Conservation (phyloP, 768 basidiomycete genomes). For the Tricholoma furcatifolium region DNA sequence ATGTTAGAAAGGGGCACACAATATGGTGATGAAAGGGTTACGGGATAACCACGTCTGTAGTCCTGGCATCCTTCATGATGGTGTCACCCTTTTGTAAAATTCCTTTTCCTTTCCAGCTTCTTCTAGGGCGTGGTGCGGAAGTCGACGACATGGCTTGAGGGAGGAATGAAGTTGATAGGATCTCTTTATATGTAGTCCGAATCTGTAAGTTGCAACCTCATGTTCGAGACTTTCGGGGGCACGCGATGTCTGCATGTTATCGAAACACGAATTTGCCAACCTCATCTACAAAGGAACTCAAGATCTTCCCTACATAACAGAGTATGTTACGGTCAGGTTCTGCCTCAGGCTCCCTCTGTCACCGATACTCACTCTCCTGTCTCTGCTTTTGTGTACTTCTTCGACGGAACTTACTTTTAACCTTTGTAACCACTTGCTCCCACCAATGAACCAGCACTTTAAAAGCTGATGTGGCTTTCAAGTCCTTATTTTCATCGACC, state of each 20-base stretch:
- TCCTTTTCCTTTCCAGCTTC: constrained; percentile 4
- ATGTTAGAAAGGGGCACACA: neutral
- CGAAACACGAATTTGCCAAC: neutral
- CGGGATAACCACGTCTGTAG: constrained; percentile 8
- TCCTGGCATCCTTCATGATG: constrained; percentile 4
- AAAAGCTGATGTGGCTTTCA: constrained; percentile 13
- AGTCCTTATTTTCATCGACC: constrained; percentile 19
- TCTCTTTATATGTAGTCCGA: too few relatives aligned
- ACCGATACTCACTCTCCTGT: neutral
- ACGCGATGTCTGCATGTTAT: neutral
- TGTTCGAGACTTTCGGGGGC: neutral
- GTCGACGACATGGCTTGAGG: neutral
- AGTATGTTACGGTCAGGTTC: too few relatives aligned
- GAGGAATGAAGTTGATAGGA: too few relatives aligned
- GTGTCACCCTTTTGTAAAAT: neutral
- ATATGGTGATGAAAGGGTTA: neutral
- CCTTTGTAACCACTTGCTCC: constrained; percentile 5
- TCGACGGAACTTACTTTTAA: constrained; percentile 1
- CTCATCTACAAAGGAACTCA: too few relatives aligned
- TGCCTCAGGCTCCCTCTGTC: neutral
- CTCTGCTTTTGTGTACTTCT: neutral
- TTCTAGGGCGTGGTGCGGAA: neutral
- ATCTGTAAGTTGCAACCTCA: too few relatives aligned
- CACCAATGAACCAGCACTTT: constrained; percentile 5
- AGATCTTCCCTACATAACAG: too few relatives aligned